Percentiles rank a stretch among this genome's conserved stretches.
These are phyloP conservation scores for Kluyveromyces sp. DNA, from an alignment of 1,139 yeast species.

Conservation along the genomic window DNA sequence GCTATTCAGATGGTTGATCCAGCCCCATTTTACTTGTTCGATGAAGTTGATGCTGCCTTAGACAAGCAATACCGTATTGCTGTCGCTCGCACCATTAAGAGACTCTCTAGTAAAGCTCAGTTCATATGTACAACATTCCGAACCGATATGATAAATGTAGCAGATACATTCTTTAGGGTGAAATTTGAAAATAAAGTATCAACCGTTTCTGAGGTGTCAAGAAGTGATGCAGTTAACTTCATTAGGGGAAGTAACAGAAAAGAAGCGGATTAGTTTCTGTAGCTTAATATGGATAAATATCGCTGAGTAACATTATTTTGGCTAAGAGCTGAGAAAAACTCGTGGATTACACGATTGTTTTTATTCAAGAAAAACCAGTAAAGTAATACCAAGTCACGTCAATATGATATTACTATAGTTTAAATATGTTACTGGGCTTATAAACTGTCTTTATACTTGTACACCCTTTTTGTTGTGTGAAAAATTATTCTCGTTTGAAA, in stretches of 20 bases:
- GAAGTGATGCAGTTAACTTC: slow-evolving; percentile 70
- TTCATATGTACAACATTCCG: slow-evolving; percentile 94
- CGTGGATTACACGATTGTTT: too few relatives aligned
- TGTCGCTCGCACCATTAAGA: slow-evolving; percentile 69
- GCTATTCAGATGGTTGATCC: slow-evolving; percentile 96
- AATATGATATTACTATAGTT: too few relatives aligned
- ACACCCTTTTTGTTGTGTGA: too few relatives aligned
- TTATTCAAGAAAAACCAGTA: too few relatives aligned
- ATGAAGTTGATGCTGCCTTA: slow-evolving; percentile 91
- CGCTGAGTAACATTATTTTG: too few relatives aligned
- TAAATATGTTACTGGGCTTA: too few relatives aligned
- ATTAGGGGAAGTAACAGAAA: slow-evolving; percentile 49
- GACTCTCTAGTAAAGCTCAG: slow-evolving; percentile 65
- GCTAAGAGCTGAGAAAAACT: too few relatives aligned
- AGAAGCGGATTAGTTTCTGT: neutral
- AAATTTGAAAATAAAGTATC: slow-evolving; percentile 79
- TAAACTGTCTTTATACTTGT: too few relatives aligned
- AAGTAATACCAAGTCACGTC: too few relatives aligned
- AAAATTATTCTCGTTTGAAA: too few relatives aligned
- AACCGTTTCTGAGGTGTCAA: slow-evolving; percentile 60
- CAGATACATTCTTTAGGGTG: slow-evolving; percentile 84
- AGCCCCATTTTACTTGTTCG: slow-evolving; percentile 92
- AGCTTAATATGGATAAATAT: too few relatives aligned
- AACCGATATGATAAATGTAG: slow-evolving; percentile 84
- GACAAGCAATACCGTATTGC: slow-evolving; percentile 89